These are phyloP conservation scores for Sistotremastrum niveocremeum DNA, from an alignment of 768 basidiomycete species.

Conservation along the genomic window DNA sequence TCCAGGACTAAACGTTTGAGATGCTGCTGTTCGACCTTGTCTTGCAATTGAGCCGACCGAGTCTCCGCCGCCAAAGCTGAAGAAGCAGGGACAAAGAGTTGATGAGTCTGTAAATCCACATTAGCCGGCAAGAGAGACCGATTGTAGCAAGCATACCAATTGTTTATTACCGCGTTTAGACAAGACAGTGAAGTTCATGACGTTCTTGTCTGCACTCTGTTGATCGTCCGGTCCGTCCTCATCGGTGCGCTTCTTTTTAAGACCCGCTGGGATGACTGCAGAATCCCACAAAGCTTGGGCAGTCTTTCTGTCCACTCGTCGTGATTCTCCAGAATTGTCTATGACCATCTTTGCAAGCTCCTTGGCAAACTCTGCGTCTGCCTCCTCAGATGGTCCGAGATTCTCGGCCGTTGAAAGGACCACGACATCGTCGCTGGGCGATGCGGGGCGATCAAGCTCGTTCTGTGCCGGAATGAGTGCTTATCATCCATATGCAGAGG, in stretches of 20 bases:
- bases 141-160: slow-evolving; percentile 38
- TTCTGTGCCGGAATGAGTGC: neutral
- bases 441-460: slow-evolving; percentile 54
- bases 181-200: slow-evolving; percentile 88
- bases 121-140: neutral
- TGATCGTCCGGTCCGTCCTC: slow-evolving; percentile 32
- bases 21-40: slow-evolving; percentile 93
- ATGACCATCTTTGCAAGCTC: slow-evolving; percentile 93
- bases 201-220: slow-evolving; percentile 18
- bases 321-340: slow-evolving; percentile 67
- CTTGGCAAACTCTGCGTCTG: slow-evolving; percentile 86
- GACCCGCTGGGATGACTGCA: slow-evolving; percentile 53
- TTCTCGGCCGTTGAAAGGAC: slow-evolving; percentile 59
- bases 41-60: slow-evolving; percentile 80
- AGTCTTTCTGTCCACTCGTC: slow-evolving; percentile 81
- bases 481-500: neutral
- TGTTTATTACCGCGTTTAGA: slow-evolving; percentile 91
- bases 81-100: slow-evolving; percentile 76
- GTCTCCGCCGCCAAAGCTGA: slow-evolving; percentile 87
- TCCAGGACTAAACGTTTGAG: slow-evolving; percentile 89
- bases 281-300: slow-evolving; percentile 84
- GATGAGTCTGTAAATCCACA: slow-evolving; percentile 44
- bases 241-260: slow-evolving; percentile 52
- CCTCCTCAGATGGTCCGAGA: slow-evolving; percentile 76
- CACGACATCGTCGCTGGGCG: slow-evolving; percentile 62